phyloP scores from a whole-genome alignment of 495 filamentous ascomycete species.

The Penicillium pulvis region DNA sequence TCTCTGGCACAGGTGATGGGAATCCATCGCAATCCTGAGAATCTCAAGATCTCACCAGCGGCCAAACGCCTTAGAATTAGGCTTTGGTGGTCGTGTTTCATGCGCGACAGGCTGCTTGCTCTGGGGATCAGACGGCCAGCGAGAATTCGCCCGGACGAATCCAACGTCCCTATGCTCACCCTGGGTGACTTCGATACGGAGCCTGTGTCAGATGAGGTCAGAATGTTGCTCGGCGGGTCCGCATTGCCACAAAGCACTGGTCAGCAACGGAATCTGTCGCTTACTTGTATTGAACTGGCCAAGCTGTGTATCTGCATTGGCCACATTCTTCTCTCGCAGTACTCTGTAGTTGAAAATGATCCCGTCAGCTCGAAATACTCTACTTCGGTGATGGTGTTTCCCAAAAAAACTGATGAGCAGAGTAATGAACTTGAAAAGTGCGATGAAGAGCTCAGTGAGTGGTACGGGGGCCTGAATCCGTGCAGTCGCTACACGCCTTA shows the following conservation, averaged over 20 bases:
- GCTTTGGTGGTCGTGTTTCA: conserved; percentile 94
- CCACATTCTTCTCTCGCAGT: conserved; percentile 81
- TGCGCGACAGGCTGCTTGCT: conserved; percentile 84
- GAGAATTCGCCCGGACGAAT: conserved; percentile 85
- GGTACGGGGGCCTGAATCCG: conserved; percentile 68
- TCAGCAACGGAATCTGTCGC: conserved; percentile 71
- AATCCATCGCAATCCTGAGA: conserved; percentile 76
- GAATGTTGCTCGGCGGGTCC: conserved; percentile 66
- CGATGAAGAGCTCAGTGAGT: conserved; percentile 71
- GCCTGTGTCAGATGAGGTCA: conserved; percentile 60
- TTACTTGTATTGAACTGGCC: conserved; percentile 88
- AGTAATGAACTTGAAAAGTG: conserved; percentile 64
- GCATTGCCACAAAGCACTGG: conserved; percentile 60
- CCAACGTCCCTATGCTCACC: conserved; percentile 83
- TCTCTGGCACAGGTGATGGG: conserved; percentile 86
- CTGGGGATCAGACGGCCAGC: conserved; percentile 88
- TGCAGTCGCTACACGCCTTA: too few relatives aligned
- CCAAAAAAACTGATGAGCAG: conserved; percentile 75
- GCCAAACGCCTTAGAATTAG: conserved; percentile 58
- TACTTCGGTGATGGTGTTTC: conserved; percentile 81
- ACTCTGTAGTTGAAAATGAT: conserved; percentile 79
- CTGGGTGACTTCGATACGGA: conserved; percentile 82
- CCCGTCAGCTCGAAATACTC: conserved; percentile 74
- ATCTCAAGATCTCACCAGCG: conserved; percentile 42
- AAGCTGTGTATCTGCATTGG: conserved; percentile 86